phyloP scores from a whole-genome alignment of 2,329 filamentous ascomycete genomes.

The Cordyceps tenuipes region DNA sequence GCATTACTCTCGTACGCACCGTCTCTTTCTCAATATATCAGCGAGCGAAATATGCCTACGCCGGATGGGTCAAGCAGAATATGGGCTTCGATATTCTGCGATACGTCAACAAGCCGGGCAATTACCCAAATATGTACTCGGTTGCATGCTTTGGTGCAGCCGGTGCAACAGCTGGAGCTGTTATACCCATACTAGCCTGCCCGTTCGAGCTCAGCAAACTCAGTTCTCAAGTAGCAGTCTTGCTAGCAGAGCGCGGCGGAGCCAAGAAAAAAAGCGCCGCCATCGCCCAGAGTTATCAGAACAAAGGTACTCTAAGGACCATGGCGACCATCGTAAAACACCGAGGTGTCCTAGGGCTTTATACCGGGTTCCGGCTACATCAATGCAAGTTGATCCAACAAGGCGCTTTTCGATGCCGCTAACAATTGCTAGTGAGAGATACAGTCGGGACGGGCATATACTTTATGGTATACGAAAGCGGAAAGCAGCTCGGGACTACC shows the following conservation, averaged over 20 bases:
- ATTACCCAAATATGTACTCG: conserved; percentile 64
- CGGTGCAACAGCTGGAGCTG: conserved; percentile 69
- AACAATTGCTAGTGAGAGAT: conserved; percentile 56
- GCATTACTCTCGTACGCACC: conserved; percentile 68
- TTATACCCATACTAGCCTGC: conserved; percentile 73
- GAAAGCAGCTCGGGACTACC: conserved; percentile 72
- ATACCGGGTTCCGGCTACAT: conserved; percentile 73
- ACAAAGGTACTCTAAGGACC: conserved; percentile 68
- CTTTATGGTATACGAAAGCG: conserved; percentile 83
- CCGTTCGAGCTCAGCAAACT: conserved; percentile 88
- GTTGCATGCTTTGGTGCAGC: conserved; percentile 69
- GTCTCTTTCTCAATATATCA: conserved; percentile 75
- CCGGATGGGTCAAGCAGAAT: conserved; percentile 60
- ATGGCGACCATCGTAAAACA: conserved; percentile 70
- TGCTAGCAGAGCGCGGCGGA: conserved; percentile 49
- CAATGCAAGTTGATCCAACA: conserved; percentile 47
- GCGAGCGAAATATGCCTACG: conserved; percentile 64
- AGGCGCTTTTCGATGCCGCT: conserved; percentile 5
- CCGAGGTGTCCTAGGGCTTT: conserved; percentile 63
- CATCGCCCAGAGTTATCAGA: conserved; percentile 62
- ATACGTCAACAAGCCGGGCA: conserved; percentile 62
- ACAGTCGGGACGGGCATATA: conserved; percentile 78
- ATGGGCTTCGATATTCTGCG: conserved; percentile 62
- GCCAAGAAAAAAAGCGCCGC: conserved; percentile 41
- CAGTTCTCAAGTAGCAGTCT: conserved; percentile 74